Conservation (phyloP, 805 yeast genomes). For the Candida argentea region DNA sequence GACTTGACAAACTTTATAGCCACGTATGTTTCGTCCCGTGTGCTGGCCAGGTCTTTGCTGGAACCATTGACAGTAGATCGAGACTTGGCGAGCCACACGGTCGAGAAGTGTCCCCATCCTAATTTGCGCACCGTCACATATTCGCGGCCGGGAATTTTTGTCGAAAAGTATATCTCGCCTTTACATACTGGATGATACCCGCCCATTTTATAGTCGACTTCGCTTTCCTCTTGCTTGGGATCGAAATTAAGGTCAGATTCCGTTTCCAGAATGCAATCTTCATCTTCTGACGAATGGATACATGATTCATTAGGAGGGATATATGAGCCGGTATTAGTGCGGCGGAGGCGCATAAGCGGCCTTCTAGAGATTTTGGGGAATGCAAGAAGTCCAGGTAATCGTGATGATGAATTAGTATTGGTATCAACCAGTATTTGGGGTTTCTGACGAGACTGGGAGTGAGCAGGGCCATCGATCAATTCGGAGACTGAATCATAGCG, state of each 20-base stretch:
- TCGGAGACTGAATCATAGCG: not conserved
- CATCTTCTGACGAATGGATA: conserved; percentile 3
- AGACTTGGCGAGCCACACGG: conserved; percentile 54
- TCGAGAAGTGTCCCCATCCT: conserved; percentile 67
- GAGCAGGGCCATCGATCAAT: not conserved
- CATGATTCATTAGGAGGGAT: not conserved
- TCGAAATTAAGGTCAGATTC: conserved; percentile 19
- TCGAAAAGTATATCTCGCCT: conserved; percentile 42
- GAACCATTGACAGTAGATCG: conserved; percentile 3
- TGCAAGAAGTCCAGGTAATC: conserved; percentile 3
- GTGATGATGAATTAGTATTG: conserved; percentile 3
- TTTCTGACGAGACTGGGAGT: not conserved
- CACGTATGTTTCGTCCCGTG: conserved; percentile 32
- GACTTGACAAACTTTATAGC: conserved; percentile 57
- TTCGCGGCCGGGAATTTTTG: conserved; percentile 21
- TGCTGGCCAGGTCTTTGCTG: not conserved
- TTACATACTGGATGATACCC: conserved; percentile 57
- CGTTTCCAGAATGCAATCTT: conserved; percentile 11
- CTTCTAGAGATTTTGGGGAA: not conserved
- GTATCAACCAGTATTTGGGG: not conserved
- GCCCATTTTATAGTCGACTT: conserved; percentile 43
- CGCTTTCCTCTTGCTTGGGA: conserved; percentile 36
- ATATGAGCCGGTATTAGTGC: conserved; percentile 1
- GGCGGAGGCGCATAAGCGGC: conserved; percentile 1
- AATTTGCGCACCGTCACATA: conserved; percentile 45